Base-by-base conservation (phyloP, 257 asterid species). In the Jaltomata sinuosa region DNA sequence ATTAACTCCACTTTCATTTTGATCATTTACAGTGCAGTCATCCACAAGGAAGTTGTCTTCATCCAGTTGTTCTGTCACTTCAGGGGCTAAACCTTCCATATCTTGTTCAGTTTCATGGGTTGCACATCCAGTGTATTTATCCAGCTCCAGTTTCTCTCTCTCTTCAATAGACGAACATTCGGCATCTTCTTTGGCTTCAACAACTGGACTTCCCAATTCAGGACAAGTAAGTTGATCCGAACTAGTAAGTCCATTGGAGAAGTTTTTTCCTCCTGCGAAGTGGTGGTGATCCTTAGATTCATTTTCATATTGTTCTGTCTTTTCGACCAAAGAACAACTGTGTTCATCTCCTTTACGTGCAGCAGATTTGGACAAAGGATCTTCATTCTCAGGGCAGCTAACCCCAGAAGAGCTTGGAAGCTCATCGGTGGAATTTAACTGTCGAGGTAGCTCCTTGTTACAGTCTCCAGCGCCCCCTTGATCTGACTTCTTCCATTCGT, bases 231-330 rank as follows among this genome's bases (percentile, higher is more conserved):
- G 86, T 83, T 92, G 92, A 82, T 83, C 57, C 31, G 94, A 91
- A 87, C 88, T 90, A 64, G 88, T 57, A 79, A 91, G 82, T 59
- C 80, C 91, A 81, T 84, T 88, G 47, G 93, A 91, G 45, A 81
- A 86, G 55, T 81, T 85, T 85, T 90, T 79, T 25, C 84, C 88
- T 22, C 81, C 84, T 57, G 67, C 19, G 27, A 74, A 74, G 45
- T 85, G 31, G 32, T 64, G 83, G 50, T 69, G 29, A 83, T 82
- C 88, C 64, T 38, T 21, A 78, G 81, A 36, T 77, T 85, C 86
- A 85, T 67, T 69, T 54, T 83, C 84, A 57, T n/a, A 18, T 45
- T 72, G 71, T 47, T 59, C 67, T 3, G 80, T 83, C 72, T 81
- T 85, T 74, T 32, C 88, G 69, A 80, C 87, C n/a, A 82, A 84